Base-by-base conservation (phyloP, 2,329 filamentous ascomycete species). In the Fusarium sp. region DNA sequence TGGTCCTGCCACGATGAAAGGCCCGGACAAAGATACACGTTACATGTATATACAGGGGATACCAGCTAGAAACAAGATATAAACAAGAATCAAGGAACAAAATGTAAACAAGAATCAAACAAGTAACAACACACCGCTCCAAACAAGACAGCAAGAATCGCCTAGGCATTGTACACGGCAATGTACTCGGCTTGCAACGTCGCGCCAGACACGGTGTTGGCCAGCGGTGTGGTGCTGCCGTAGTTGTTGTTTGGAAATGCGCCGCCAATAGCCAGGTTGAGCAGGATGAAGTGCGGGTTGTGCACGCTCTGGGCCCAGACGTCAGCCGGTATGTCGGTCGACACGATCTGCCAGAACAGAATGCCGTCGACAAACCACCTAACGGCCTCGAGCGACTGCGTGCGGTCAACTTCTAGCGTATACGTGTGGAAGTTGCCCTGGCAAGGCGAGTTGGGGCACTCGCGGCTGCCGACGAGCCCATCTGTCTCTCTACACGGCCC, bases 201-300 rank as follows among this genome's bases (percentile, higher is more conserved):
- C 23, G 30, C 54, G 44, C 54, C 43, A 7, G 54, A 58, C 11
- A 47, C 54, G 10, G 54, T 58, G 44, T 6, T 58, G 41, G 54
- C 41, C 31, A 58, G 43, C 16, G 54, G 54, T 3, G 54, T 58
- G 31, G 54, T 27, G 23, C 43, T 58, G 31, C 54, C 54, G 54
- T 58, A 58, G 43, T 58, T 58, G 34, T 58, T 58, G 31, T 58
- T 58, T 7, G 82, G 80, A 46, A 83, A 80, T 18, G 74, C 62
- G 16, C 81, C 81, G 16, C 81, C 81, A 4, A 83, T 76, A 23
- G 81, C 81, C n/a, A 82, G 77, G 61, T 83, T 81, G 18, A 83
- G 68, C 47, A 83, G 53, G 15, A 83, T 65, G 70, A 82, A 80
- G 63, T 80, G 78, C 12, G 54, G 54, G 43, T 48, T 58, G 31